Evolutionary conservation across 2,329 filamentous ascomycete species (phyloP), one percentile per base, ranked within the genome.

Genomic region (Neopestalotiopsis clavispora): DNA sequence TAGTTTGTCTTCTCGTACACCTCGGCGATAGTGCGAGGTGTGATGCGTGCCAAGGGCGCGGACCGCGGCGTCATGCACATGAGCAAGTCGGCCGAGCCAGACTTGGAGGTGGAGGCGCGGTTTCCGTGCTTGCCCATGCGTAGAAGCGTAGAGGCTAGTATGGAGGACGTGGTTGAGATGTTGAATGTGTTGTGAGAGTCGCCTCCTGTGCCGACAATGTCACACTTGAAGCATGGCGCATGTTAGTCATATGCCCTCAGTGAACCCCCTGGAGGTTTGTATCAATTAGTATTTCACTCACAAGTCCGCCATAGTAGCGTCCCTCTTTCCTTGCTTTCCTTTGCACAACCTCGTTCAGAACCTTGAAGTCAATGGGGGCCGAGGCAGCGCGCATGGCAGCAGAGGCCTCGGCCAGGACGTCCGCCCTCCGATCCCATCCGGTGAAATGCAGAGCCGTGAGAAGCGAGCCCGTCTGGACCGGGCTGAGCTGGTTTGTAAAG

Each of bases 161-260:
- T 98, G 20, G 94, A 97, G 2, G 96, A 90, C 6, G 96, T 97
- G 4, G 96, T 99, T 74, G 92, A 96, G 79, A 99, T 95, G 81
- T 99, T 99, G 89, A 97, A 99, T 42, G 96, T 99, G 80, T 97
- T 94, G 86, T 98, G 95, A 23, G 92, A 92, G 83, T 99, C 96
- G 77, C 96, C 96, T 73, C 96, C 96, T 7, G 96, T 99, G 74
- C 96, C 96, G 69, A 99, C 96, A 79, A 99, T 98, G 80, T 99
- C 96, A 79, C 95, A 90, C 84, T 90, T 38, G 34, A 69, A 28
- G 14, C 40, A 42, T 28, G 7, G 13, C 12, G 45, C 45, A 40
- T 65, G 28, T 38, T 10, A 34, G 38, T 23, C 38, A 28, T 28
- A 1, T 30, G 40, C 58, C 40, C n/a, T 38, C 34, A 1, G 17